phyloP scores from a whole-genome alignment of 257 asterid species.

The Ilex asprella region DNA sequence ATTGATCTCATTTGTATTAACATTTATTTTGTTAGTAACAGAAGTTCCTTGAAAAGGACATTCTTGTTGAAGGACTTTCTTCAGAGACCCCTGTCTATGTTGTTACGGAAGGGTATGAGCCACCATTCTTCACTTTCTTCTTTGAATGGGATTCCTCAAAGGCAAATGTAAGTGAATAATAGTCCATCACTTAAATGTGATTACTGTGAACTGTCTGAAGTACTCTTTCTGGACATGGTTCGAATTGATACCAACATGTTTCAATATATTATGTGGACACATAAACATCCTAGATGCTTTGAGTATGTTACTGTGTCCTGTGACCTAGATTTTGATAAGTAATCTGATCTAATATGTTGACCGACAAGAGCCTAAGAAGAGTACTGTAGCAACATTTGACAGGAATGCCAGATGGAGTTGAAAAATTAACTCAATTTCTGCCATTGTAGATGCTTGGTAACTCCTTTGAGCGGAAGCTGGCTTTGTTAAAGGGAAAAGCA shows the following conservation, averaged over 20 bases:
- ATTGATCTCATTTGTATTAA: background rate
- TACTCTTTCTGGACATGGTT: background rate
- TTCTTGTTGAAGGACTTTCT: constrained; percentile 42
- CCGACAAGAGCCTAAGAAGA: background rate
- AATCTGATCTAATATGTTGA: too few species aligned
- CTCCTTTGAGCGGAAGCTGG: constrained; percentile 76
- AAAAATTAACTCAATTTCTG: background rate
- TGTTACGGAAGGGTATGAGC: constrained; percentile 70
- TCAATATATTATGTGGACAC: too few species aligned
- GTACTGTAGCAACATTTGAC: background rate
- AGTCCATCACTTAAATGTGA: constrained; percentile 4
- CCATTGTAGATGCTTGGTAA: constrained; percentile 67
- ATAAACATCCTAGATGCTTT: background rate
- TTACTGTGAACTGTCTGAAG: background rate
- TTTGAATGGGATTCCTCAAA: constrained; percentile 77
- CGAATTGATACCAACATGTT: background rate
- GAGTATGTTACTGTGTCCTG: constrained; percentile 7
- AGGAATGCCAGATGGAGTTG: background rate
- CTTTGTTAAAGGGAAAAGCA: constrained; percentile 44
- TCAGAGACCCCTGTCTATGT: constrained; percentile 57
- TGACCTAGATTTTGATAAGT: too few species aligned
- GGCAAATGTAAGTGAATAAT: constrained; percentile 38
- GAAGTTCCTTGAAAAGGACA: constrained; percentile 56
- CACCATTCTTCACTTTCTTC: constrained; percentile 67
- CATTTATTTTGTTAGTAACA: constrained; percentile 23